Conservation (phyloP, 192 early-diverging fungal genomes). For the Piromyces finnis region DNA sequence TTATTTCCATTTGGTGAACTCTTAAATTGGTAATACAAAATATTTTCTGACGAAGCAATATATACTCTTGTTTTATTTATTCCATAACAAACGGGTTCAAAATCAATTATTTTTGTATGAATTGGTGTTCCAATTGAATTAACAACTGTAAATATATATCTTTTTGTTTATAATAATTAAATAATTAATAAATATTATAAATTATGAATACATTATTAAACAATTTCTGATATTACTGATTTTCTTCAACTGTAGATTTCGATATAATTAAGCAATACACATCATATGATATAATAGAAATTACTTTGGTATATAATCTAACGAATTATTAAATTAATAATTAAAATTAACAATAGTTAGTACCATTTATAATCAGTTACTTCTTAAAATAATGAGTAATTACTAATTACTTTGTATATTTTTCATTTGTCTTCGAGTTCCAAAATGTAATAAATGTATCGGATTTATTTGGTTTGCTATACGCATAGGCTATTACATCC, state of each 20-base stretch:
- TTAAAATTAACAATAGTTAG: too few species aligned
- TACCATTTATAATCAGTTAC: too few species aligned
- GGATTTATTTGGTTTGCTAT: conserved; percentile 13
- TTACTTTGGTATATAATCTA: conserved; percentile 7
- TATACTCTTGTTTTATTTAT: conserved; percentile 23
- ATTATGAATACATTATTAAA: too few species aligned
- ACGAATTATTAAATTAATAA: too few species aligned
- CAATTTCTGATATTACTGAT: background rate
- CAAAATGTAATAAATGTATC: conserved; percentile 27
- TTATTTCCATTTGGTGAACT: conserved; percentile 10
- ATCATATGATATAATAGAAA: conserved; percentile 15
- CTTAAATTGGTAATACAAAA: conserved; percentile 29
- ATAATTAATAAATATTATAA: too few species aligned
- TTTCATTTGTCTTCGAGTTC: conserved; percentile 33
- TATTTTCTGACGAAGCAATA: conserved; percentile 16
- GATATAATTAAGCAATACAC: conserved; percentile 26
- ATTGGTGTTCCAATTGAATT: conserved; percentile 34
- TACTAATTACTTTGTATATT: conserved; percentile 29
- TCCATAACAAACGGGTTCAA: conserved; percentile 17
- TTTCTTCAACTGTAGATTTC: conserved; percentile 11
- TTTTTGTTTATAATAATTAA: background rate
- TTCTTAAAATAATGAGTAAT: too few species aligned
- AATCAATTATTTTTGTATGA: conserved; percentile 27
- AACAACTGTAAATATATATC: conserved; percentile 20
- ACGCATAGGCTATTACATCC: conserved; percentile 28